Evolutionary conservation across 2,329 filamentous ascomycete genomes (phyloP).

Genomic region (Ophiostoma fasciatum): DNA sequence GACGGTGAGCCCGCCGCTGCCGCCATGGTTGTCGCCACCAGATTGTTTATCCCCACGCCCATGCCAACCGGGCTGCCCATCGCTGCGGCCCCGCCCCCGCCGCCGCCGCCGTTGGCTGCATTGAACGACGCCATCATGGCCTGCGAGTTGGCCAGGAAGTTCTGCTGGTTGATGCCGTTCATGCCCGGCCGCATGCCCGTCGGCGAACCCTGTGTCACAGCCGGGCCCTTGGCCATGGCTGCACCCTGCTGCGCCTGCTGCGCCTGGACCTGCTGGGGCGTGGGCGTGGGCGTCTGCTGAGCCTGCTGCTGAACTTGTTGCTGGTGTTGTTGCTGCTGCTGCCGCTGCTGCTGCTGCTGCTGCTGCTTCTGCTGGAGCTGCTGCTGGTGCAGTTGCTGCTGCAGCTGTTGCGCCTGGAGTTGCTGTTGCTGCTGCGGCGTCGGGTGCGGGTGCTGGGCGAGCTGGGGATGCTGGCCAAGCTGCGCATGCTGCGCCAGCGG

Average conservation of each 20-base stretch:
- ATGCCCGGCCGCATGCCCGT: slow-evolving; percentile 22
- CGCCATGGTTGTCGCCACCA: slow-evolving; percentile 16
- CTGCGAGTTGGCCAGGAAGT: slow-evolving; percentile 36
- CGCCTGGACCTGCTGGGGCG: slow-evolving; percentile 14
- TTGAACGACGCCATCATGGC: slow-evolving; percentile 37
- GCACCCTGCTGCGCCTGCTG: slow-evolving; percentile 14
- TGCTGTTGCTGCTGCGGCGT: slow-evolving; percentile 19
- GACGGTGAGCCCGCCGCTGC: slow-evolving; percentile 29
- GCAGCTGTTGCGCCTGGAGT: slow-evolving; percentile 21
- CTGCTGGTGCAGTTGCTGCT: slow-evolving; percentile 30
- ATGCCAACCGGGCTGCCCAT: not conserved
- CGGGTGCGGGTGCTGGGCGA: slow-evolving; percentile 2
- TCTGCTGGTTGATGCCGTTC: slow-evolving; percentile 34
- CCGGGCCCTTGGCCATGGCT: slow-evolving; percentile 7
- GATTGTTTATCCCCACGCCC: slow-evolving; percentile 31
- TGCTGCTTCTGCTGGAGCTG: slow-evolving; percentile 24
- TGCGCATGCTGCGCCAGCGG: slow-evolving; percentile 8
- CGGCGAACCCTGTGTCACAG: slow-evolving; percentile 19
- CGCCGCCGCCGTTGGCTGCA: slow-evolving; percentile 25
- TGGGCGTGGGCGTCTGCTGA: too few species aligned
- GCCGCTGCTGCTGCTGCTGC: slow-evolving; percentile 33
- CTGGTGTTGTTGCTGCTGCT: slow-evolving; percentile 30
- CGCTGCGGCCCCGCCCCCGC: slow-evolving; percentile 14
- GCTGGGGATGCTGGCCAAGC: slow-evolving; percentile 8
- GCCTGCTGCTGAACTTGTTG: slow-evolving; percentile 12